Base-by-base conservation (phyloP, 2,329 filamentous ascomycete species). In the Diplodia seriata region DNA sequence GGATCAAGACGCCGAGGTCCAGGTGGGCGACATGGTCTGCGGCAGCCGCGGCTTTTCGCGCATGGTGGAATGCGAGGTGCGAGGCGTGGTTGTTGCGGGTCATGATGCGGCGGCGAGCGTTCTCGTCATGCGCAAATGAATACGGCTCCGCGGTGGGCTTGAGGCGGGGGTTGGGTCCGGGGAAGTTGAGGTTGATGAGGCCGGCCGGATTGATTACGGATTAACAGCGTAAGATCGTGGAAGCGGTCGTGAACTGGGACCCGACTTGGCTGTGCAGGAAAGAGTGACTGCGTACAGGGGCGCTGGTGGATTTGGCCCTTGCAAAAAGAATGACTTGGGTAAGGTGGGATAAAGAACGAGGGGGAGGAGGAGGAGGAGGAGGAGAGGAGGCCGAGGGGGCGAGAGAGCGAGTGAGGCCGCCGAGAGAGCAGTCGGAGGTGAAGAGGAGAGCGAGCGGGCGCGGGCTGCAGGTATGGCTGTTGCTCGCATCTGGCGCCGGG, bases 161-260 rank as follows among this genome's bases (percentile, higher is more conserved):
- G 54, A 38, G 59, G 47, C 70, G 38, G 67, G 51, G 59, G 50
- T 62, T 55, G 29, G 49, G 31, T 20, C 59, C 55, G 67, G 69
- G 31, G 47, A 65, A 55, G 36, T 49, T 47, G 67, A 38, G 8
- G 18, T 49, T 49, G 59, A 18, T 8, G 40, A n/a, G 2, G 23
- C 33, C 56, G 56, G 40, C 26, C 36, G 59, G 33, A 49, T 36
- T 47, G 67, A 70, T 72, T 73, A 70, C 68, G 70, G 72, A 78
- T 76, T 76, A 77, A 73, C 75, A 74, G 72, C 74, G 74, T 77
- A 70, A 76, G 71, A 70, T 78, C 75, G 77, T 79, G 74, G 59
- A 40, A 66, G 74, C 59, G 50, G 66, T 63, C 49, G 59, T 63
- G 57, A 55, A 29, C 49, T 12, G 55, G 38, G 40, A 43, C 33